Evolutionary conservation across 192 early-diverging fungal genomes (phyloP), one percentile per base, ranked within the genome.

Genomic region (Gamsiella multidivaricata): DNA sequence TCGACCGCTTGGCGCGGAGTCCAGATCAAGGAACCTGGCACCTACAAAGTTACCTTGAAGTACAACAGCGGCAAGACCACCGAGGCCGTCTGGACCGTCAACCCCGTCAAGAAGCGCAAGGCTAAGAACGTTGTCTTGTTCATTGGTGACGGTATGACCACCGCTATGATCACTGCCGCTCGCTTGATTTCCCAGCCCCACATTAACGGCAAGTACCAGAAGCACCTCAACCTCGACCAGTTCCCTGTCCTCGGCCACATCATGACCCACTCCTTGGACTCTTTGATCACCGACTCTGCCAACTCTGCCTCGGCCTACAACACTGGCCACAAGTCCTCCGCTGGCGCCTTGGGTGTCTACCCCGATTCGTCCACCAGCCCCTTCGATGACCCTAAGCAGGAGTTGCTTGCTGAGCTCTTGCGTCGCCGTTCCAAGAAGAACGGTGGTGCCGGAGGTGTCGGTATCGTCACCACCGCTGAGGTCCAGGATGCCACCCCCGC

Each of bases 231-330:
- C 43, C 69, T 83, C 61, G 84, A 86, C 37, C 42, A 79, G 62
- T 87, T 87, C 76, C 85, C 84, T 36, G 61, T 83, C 43, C 66
- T 87, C 46, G 81, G 83, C 50, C 83, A 80, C 70, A 47, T 85
- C 52, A 84, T 83, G 78, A 88, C 88, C 81, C 88, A 90, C 67
- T 89, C 82, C 8, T 71, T 90, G 42, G 89, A 91, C 67, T 72
- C 85, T 23, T 81, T 91, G 28, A 61, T 89, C 45, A 91, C 89
- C 43, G 89, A 91, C 75, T 91, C 89, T 61, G 89, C 89, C 75
- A 91, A 91, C 80, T 88, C 86, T n/a, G 89, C 89, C 46, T 76
- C 83, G 8, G 70, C 89, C 61, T 91, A 90, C 79, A 80, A 84
- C 70, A 76, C 85, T 70, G 89, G 88, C 15, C 87, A 90, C 61